A percentile compares a stretch with the other conserved stretches of the same genome.
Conservation (phyloP, 805 yeast genomes). For the Candida khao-thaluensis region DNA sequence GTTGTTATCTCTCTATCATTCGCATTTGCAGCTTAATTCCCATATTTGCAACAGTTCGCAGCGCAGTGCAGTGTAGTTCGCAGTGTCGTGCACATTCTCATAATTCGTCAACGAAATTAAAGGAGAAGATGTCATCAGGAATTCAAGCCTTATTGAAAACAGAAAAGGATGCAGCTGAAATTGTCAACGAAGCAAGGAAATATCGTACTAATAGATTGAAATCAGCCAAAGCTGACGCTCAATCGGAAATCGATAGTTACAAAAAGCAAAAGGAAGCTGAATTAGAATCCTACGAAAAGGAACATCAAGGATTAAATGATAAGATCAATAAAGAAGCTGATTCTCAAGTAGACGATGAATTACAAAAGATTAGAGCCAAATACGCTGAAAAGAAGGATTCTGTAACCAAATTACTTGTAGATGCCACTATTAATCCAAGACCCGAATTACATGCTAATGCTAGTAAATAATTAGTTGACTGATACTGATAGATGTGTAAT, state of each 20-base stretch:
- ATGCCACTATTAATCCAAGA: conserved; percentile 74
- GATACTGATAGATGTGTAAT: too few species aligned
- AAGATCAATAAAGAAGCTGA: conserved; percentile 80
- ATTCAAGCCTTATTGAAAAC: conserved; percentile 79
- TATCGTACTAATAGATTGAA: conserved; percentile 86
- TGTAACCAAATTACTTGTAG: conserved; percentile 75
- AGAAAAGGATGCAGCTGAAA: conserved; percentile 95
- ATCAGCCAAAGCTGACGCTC: conserved; percentile 93
- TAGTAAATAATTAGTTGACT: conserved; percentile 4
- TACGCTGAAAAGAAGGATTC: conserved; percentile 60
- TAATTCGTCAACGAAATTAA: neutral
- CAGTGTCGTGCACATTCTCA: neutral
- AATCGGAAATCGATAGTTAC: conserved; percentile 82
- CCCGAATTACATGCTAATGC: conserved; percentile 87
- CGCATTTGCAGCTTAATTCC: too few species aligned
- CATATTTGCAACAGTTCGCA: neutral
- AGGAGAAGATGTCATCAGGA: conserved; percentile 38
- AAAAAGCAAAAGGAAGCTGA: conserved; percentile 81
- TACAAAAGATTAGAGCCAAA: conserved; percentile 63
- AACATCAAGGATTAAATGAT: conserved; percentile 74
- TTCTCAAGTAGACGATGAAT: conserved; percentile 64
- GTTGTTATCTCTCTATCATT: too few species aligned
- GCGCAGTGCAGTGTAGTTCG: neutral
- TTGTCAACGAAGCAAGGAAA: conserved; percentile 89
- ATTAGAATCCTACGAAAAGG: conserved; percentile 66